Base-by-base conservation (phyloP, 2,329 filamentous ascomycete species). In the Trichothecium roseum region DNA sequence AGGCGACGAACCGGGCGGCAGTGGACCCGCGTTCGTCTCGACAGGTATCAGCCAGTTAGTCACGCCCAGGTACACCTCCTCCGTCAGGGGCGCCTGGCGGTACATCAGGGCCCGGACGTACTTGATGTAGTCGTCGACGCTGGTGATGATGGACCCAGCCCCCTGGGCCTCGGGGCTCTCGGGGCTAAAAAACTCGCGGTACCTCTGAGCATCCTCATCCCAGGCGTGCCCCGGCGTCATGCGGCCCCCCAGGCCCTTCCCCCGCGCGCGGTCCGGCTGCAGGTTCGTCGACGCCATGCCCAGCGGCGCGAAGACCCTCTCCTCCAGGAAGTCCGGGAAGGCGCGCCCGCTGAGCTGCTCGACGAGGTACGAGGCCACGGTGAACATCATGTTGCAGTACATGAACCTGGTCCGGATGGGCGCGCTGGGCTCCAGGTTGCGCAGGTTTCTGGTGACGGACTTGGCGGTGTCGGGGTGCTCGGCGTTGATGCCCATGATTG, bases 301-400 rank as follows among this genome's bases (percentile, higher is more conserved):
- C 9, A 57, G 40, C 3, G 48, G 49, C 6, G 35, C 10, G 15
- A 53, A 48, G 18, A 58, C 38, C 3, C 32, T 36, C 8, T 41
- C 13, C 1, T 47, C 28, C 8, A 53, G 43, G 29, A 47, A 53
- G 4, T 47, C 37, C 8, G 45, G 14, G 27, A 53, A 51, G n/a
- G 20, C 18, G 4, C 43, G 35, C 2, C 39, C 36, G 4, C 28
- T 42, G n/a, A 34, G 42, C 1, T 37, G 18, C 36, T 53, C 45
- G 2, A 53, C 44, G 8, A 53, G 38, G 30, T 53, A 35, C 2
- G 44, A 41, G 4, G 46, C 43, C 4, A 38, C 50, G 2, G 49
- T 52, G 32, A 44, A 53, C 50, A 53, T 53, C 40, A 50, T 45
- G 32, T 50, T 53, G 37, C 41, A 46, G 38, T 53, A 52, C n/a